phyloP scores from a whole-genome alignment of 2,329 filamentous ascomycete species.

The Chaetothyriales sp. region DNA sequence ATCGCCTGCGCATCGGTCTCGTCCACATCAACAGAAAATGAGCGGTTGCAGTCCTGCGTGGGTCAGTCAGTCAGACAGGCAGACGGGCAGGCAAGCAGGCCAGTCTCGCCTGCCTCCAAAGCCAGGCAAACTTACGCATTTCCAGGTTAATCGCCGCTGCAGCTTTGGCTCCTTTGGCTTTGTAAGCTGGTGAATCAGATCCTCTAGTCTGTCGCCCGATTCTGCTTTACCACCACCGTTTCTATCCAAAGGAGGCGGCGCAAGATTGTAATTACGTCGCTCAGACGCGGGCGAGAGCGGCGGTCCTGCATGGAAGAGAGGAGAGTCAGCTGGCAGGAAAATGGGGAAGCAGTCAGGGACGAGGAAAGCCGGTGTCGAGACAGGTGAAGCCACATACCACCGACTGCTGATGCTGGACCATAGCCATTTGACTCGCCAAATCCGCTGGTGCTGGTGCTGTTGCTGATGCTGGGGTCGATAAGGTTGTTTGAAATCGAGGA shows the following conservation, averaged over 20 bases:
- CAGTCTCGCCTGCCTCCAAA: background rate
- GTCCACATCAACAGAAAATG: constrained; percentile 16
- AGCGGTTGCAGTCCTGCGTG: constrained; percentile 15
- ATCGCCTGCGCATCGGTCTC: constrained; percentile 15
- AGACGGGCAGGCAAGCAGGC: too few relatives aligned
- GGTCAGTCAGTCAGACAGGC: constrained; percentile 3
- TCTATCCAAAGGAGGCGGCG: constrained; percentile 10
- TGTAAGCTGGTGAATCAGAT: constrained; percentile 17
- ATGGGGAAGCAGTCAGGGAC: background rate
- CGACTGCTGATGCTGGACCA: background rate
- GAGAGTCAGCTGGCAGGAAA: background rate
- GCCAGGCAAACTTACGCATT: constrained; percentile 13
- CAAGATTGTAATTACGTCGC: constrained; percentile 14
- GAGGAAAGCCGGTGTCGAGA: background rate
- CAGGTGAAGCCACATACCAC: background rate
- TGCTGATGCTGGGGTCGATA: constrained; percentile 1
- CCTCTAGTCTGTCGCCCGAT: constrained; percentile 15
- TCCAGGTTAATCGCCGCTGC: constrained; percentile 16
- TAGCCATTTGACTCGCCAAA: background rate
- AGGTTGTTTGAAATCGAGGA: background rate
- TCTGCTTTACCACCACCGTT: constrained; percentile 2
- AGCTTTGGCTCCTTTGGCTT: constrained; percentile 16
- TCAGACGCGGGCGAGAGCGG: constrained; percentile 7
- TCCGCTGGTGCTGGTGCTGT: background rate
- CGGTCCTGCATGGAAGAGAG: background rate